Percentiles rank a stretch among this genome's conserved stretches.
Conservation (phyloP, 495 filamentous ascomycete genomes). For the Aspergillus baeticus region DNA sequence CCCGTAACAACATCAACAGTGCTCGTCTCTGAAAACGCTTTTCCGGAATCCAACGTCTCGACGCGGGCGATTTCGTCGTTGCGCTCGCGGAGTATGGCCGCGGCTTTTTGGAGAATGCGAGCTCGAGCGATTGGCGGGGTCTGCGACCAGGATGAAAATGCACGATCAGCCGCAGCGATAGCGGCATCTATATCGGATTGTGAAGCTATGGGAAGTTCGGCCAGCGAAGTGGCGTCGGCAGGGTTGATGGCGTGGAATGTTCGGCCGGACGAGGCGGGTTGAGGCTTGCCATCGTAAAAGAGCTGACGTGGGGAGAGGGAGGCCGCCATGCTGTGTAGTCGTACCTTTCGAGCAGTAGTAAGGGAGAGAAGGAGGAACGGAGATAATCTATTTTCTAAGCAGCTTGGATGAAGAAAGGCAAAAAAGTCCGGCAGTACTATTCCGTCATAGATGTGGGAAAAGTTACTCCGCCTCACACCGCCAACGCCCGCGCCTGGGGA, state of each 20-base stretch:
- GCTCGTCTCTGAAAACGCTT: slow-evolving; percentile 71
- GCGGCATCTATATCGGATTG: slow-evolving; percentile 64
- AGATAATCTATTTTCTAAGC: neutral
- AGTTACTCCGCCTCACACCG: neutral
- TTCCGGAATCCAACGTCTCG: slow-evolving; percentile 74
- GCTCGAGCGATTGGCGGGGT: slow-evolving; percentile 63
- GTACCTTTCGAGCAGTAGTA: neutral
- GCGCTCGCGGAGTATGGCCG: slow-evolving; percentile 59
- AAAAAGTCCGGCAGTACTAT: neutral
- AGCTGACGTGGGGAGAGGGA: slow-evolving; percentile 53
- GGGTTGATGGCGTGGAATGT: slow-evolving; percentile 70
- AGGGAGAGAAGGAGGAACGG: neutral
- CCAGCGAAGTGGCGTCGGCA: slow-evolving; percentile 60
- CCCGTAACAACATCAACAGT: slow-evolving; percentile 73
- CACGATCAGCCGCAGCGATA: slow-evolving; percentile 56
- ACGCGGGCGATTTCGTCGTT: slow-evolving; percentile 69
- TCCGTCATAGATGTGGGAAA: neutral
- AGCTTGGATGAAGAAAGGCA: neutral
- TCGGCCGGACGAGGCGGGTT: slow-evolving; percentile 55
- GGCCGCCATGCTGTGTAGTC: slow-evolving; percentile 24
- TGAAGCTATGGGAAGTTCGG: slow-evolving; percentile 63
- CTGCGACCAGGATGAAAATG: slow-evolving; percentile 66
- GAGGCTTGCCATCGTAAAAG: slow-evolving; percentile 66
- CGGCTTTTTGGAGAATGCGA: slow-evolving; percentile 69
- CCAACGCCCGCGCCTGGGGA: neutral